phyloP scores from a whole-genome alignment of 257 asterid species.

The Solanum piurae region DNA sequence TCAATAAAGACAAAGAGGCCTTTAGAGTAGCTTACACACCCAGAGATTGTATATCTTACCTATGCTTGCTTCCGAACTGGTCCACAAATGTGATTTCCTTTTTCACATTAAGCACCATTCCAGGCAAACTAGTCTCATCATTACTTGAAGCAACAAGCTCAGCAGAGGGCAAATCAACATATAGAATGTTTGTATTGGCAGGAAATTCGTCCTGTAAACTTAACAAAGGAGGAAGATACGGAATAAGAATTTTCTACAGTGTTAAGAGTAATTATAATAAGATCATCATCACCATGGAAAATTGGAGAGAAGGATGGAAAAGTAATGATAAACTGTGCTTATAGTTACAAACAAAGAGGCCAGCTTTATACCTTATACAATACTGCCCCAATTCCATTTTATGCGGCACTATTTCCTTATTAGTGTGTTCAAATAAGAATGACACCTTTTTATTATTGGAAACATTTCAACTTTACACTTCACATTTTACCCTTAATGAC shows the following conservation, averaged over 20 bases:
- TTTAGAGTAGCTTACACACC: not conserved
- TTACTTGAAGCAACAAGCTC: constrained; percentile 76
- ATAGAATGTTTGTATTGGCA: constrained; percentile 91
- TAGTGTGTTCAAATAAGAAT: not conserved
- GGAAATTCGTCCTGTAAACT: constrained; percentile 90
- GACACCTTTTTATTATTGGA: not conserved
- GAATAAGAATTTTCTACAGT: constrained; percentile 13
- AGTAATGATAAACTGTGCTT: not conserved
- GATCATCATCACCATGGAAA: not conserved
- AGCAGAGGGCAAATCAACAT: constrained; percentile 86
- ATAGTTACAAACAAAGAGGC: not conserved
- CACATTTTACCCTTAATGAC: not conserved
- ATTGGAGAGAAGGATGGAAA: not conserved
- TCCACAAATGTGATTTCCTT: constrained; percentile 70
- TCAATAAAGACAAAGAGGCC: not conserved
- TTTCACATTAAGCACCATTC: constrained; percentile 84
- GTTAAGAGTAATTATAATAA: constrained; percentile 2
- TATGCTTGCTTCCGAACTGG: constrained; percentile 71
- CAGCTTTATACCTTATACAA: not conserved
- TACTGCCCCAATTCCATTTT: not conserved
- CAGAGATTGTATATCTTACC: constrained; percentile 31
- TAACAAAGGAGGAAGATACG: constrained; percentile 24
- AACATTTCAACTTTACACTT: not conserved
- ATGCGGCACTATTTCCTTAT: not conserved
- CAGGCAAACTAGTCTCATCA: constrained; percentile 64